These are phyloP conservation scores for Podila epicladia DNA, from an alignment of 192 early-diverging fungal genomes.

Conservation along the genomic window DNA sequence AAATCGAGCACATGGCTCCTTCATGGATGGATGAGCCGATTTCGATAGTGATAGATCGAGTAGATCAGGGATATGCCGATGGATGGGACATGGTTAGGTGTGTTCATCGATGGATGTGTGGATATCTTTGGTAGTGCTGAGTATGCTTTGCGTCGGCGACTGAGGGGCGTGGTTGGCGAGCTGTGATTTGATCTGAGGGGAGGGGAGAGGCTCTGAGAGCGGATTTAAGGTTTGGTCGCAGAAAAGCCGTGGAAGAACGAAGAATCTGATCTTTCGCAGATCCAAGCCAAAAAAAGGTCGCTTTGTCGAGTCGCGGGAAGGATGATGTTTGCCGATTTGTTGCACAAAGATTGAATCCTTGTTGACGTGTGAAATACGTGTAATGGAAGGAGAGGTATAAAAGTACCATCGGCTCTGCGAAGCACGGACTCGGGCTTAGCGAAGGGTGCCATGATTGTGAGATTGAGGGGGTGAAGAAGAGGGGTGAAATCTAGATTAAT, in stretches of 20 bases:
- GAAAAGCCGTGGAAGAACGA: background rate
- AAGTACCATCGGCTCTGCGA: slow-evolving; percentile 54
- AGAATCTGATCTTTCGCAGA: background rate
- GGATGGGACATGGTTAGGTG: slow-evolving; percentile 10
- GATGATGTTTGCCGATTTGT: background rate
- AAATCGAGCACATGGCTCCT: background rate
- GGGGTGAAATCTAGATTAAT: background rate
- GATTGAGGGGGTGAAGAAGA: slow-evolving; percentile 16
- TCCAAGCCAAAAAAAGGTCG: background rate
- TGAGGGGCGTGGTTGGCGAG: background rate
- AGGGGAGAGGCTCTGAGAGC: background rate
- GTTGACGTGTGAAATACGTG: background rate
- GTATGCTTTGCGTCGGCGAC: too few relatives aligned
- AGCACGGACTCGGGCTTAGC: slow-evolving; percentile 54
- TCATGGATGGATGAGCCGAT: background rate
- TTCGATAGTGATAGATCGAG: slow-evolving; percentile 3
- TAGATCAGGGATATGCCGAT: slow-evolving; percentile 12
- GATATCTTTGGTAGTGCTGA: too few relatives aligned
- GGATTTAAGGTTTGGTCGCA: background rate
- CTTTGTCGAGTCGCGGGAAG: background rate
- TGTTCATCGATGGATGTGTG: too few relatives aligned
- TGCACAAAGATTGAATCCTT: too few relatives aligned
- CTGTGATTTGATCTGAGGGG: background rate
- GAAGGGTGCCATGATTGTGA: slow-evolving; percentile 48
- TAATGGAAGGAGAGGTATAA: background rate